phyloP scores from a whole-genome alignment of 1,284 basidiomycete genomes.

The Neonothopanus nambi region DNA sequence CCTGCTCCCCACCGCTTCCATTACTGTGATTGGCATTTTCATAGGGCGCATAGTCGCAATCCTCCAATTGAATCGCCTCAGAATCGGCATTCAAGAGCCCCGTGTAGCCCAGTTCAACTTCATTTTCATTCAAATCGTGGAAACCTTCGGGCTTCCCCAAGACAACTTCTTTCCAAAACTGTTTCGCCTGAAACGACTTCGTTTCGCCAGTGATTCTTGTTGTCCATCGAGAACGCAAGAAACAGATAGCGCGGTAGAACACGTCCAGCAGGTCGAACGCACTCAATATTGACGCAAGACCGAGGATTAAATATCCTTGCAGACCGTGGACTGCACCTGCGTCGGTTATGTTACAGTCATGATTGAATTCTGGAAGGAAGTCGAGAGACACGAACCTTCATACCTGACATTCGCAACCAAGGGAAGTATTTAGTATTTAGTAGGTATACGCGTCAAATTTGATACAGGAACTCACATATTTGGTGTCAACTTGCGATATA shows the following conservation, averaged over 20 bases:
- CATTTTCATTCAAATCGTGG: conserved; percentile 31
- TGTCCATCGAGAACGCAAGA: conserved; percentile 48
- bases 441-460: conserved; percentile 15
- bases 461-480: conserved; percentile 60
- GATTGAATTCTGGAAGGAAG: not conserved
- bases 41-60: conserved; percentile 22
- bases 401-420: conserved; percentile 51
- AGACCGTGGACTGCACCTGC: conserved; percentile 54
- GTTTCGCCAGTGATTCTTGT: conserved; percentile 47
- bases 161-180: conserved; percentile 58
- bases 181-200: conserved; percentile 44
- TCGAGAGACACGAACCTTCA: conserved; percentile 45
- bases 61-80: conserved; percentile 52
- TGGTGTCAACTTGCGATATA: conserved; percentile 76
- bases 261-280: conserved; percentile 54
- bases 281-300: conserved; percentile 57
- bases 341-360: not conserved
- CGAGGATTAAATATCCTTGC: conserved; percentile 64
- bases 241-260: conserved; percentile 48
- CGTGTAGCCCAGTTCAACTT: conserved; percentile 15
- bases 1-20: conserved; percentile 14
- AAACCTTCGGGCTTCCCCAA: conserved; percentile 56
- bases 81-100: conserved; percentile 21
- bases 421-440: conserved; percentile 9
- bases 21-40: conserved; percentile 27